Evolutionary conservation across 163 green algal genomes (phyloP).

Genomic region (Chloroidium sp.): DNA sequence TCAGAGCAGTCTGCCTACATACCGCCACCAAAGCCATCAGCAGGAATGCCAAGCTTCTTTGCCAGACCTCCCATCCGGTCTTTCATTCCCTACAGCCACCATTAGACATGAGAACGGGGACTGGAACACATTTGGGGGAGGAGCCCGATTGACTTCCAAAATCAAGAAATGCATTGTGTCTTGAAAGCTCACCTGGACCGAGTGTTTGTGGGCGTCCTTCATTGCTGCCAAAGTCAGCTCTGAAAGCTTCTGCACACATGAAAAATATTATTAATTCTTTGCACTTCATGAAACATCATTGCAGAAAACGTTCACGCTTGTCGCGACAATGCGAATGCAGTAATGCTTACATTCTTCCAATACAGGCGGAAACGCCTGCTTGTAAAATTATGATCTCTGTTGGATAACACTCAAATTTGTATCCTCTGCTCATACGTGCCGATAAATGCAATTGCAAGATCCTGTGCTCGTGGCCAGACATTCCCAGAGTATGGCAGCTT

Average conservation of each 20-base stretch:
- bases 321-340: conserved; percentile 26
- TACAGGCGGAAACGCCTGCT: neutral
- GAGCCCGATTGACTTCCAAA: neutral
- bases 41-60: conserved; percentile 27
- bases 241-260: neutral
- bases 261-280: neutral
- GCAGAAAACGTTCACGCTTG: conserved; percentile 30
- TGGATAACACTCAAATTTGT: neutral
- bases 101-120: neutral
- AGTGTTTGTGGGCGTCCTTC: neutral
- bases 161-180: neutral
- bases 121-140: neutral
- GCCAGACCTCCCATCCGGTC: conserved; percentile 35
- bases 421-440: no score
- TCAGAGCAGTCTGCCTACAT: no score
- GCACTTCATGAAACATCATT: neutral
- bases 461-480: neutral
- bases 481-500: neutral
- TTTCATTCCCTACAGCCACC: conserved; percentile 39
- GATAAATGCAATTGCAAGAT: neutral
- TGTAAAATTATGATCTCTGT: neutral
- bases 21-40: no score
- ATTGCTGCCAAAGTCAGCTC: neutral
- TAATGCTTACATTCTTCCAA: conserved; percentile 11
- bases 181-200: neutral